Evolutionary conservation across 2,329 filamentous ascomycete species (phyloP).

Genomic region (Beauveria pseudobassiana): DNA sequence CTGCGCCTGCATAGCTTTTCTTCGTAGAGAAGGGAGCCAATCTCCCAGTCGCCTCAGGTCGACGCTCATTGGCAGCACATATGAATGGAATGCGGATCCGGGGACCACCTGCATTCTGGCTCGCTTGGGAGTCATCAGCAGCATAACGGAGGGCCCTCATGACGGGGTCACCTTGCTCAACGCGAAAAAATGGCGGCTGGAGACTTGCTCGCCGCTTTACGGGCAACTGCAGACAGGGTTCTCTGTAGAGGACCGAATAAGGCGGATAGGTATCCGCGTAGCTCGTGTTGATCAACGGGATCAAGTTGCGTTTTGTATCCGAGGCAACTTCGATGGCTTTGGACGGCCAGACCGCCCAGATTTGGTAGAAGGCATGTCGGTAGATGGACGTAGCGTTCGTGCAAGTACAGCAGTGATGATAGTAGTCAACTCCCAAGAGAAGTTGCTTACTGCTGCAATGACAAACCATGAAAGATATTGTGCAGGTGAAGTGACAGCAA

Average conservation of each 20-base stretch:
- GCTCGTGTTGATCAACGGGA: constrained; percentile 54
- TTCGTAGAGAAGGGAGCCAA: constrained; percentile 40
- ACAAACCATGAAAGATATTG: background rate
- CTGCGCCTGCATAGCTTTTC: constrained; percentile 69
- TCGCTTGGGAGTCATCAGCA: constrained; percentile 29
- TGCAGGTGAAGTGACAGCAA: background rate
- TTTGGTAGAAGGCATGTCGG: constrained; percentile 25
- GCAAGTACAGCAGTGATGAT: background rate
- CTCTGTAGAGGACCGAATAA: constrained; percentile 51
- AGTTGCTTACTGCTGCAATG: background rate
- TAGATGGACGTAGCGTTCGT: background rate
- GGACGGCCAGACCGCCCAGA: constrained; percentile 31
- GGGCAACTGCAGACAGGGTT: constrained; percentile 40
- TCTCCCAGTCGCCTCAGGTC: constrained; percentile 75
- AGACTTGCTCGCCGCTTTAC: constrained; percentile 29
- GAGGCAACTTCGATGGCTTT: constrained; percentile 61
- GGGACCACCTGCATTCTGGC: constrained; percentile 24
- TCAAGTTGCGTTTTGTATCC: constrained; percentile 64
- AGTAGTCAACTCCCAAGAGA: background rate
- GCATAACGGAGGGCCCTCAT: constrained; percentile 53
- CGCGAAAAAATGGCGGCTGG: constrained; percentile 38
- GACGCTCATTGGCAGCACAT: constrained; percentile 68
- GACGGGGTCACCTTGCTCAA: constrained; percentile 52
- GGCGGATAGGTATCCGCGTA: constrained; percentile 48
- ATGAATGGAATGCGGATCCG: constrained; percentile 53